Evolutionary conservation across 164 flowering plant genomes (phyloP).

Genomic region (Malania oleifera): DNA sequence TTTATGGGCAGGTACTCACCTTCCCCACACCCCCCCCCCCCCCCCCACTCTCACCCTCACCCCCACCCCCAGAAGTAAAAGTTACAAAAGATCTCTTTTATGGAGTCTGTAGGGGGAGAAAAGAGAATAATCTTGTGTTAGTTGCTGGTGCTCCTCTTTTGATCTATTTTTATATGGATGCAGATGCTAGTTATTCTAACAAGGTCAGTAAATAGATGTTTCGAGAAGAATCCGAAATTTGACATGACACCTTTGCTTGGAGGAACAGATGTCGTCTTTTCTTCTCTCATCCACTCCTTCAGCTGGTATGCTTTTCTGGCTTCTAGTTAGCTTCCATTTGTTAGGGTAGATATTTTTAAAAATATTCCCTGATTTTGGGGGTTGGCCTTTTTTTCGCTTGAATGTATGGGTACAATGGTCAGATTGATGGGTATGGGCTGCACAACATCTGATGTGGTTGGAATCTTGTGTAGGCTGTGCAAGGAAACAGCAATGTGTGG

Average conservation of each 20-base stretch:
- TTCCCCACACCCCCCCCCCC: not conserved
- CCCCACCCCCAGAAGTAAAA: too few relatives aligned
- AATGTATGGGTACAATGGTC: not conserved
- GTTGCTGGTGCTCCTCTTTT: slow-evolving; percentile 1
- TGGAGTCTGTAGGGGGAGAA: not conserved
- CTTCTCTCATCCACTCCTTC: slow-evolving; percentile 92
- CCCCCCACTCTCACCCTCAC: too few relatives aligned
- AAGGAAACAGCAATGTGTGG: too few relatives aligned
- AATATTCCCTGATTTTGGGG: not conserved
- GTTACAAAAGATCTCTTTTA: too few relatives aligned
- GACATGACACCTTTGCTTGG: slow-evolving; percentile 98
- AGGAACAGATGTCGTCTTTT: slow-evolving; percentile 95
- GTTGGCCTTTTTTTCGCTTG: not conserved
- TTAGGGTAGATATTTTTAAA: not conserved
- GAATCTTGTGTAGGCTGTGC: too few relatives aligned
- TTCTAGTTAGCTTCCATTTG: slow-evolving; percentile 4
- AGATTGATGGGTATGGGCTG: too few relatives aligned
- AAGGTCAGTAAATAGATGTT: slow-evolving; percentile 91
- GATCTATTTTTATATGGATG: slow-evolving; percentile 25
- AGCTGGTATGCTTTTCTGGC: slow-evolving; percentile 59
- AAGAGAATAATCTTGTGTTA: not conserved
- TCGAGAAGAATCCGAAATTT: slow-evolving; percentile 96
- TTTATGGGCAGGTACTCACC: slow-evolving; percentile 85
- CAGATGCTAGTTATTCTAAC: slow-evolving; percentile 98
- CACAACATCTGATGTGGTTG: too few relatives aligned